Evolutionary conservation across 108 stramenopile genomes (phyloP), one percentile per base, ranked within the genome.

Genomic region (Schizochytrium sp.): DNA sequence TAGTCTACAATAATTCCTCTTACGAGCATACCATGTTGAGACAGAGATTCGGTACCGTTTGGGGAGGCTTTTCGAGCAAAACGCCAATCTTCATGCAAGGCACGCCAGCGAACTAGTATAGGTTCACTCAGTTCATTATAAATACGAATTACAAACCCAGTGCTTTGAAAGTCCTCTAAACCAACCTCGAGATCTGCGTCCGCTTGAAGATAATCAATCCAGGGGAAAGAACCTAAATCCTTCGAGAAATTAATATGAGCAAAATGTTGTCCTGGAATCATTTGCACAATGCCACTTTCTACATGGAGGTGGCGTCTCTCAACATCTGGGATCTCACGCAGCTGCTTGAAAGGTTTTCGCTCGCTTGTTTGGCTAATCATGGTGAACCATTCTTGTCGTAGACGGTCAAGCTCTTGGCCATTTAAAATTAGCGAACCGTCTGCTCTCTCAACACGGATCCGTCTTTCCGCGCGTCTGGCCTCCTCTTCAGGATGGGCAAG

Each of bases 331-430:
- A 69, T 69, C 19, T 7, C 12, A 12, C 28, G 19, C 64, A 3
- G 44, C 44, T 3, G 40, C 42, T 44, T 15, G 64, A 38, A 69
- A 69, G 19, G 64, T 44, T 38, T 44, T 38, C 42, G 0, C 28
- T 69, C 44, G 19, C 19, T 44, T 8, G 44, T 69, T 69, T 0
- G 64, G 28, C 64, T 38, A 8, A 44, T 2, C 15, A 7, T 69
- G 5, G 42, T 38, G 2, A 44, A 44, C 64, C 64, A 69, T 38
- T 5, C 19, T 7, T 69, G 42, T 8, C 64, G 64, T 7, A 69
- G 10, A 69, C 15, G 40, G 64, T 69, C 64, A 44, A 69, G 64
- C 64, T 69, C 64, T 7, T 69, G 42, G 12, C 64, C 64, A 15
- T 69, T 44, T 0, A 69, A 15, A 7, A 69, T 15, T 0, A 69